phyloP scores from a whole-genome alignment of 805 yeast genomes.

The Sugiyamaella americana region DNA sequence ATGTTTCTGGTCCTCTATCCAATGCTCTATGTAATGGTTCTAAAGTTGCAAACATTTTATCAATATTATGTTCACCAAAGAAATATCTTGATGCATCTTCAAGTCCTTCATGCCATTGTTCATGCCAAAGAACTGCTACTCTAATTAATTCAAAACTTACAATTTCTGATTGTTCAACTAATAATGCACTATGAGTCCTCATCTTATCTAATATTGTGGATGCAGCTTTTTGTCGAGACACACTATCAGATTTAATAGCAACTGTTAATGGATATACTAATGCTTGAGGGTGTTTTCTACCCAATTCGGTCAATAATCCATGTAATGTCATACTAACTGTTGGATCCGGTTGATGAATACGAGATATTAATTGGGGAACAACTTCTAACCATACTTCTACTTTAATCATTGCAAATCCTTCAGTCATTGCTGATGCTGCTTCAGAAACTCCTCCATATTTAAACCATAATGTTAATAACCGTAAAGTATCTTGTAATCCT shows the following conservation, averaged over 20 bases:
- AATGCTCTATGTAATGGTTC: slow-evolving; percentile 85
- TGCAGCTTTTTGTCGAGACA: slow-evolving; percentile 87
- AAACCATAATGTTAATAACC: slow-evolving; percentile 91
- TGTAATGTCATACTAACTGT: slow-evolving; percentile 74
- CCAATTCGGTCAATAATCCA: slow-evolving; percentile 76
- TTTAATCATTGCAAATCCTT: slow-evolving; percentile 83
- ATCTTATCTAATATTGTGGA: slow-evolving; percentile 83
- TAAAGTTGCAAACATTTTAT: slow-evolving; percentile 85
- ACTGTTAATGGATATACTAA: slow-evolving; percentile 92
- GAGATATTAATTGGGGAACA: slow-evolving; percentile 89
- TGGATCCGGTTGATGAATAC: slow-evolving; percentile 92
- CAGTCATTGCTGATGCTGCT: slow-evolving; percentile 83
- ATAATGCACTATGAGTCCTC: slow-evolving; percentile 75
- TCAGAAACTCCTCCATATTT: slow-evolving; percentile 91
- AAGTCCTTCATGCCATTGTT: slow-evolving; percentile 94
- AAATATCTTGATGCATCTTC: slow-evolving; percentile 93
- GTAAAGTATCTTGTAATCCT: slow-evolving; percentile 85
- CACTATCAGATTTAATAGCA: slow-evolving; percentile 89
- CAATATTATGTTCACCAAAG: slow-evolving; percentile 91
- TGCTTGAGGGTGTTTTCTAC: slow-evolving; percentile 96
- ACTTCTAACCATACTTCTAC: slow-evolving; percentile 95
- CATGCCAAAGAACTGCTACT: slow-evolving; percentile 96
- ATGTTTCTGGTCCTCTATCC: slow-evolving; percentile 79
- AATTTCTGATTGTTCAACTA: slow-evolving; percentile 88
- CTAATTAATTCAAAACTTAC: slow-evolving; percentile 92